These are phyloP conservation scores for Colletotrichum sp. DNA, from an alignment of 2,329 filamentous ascomycete species.

Conservation along the genomic window DNA sequence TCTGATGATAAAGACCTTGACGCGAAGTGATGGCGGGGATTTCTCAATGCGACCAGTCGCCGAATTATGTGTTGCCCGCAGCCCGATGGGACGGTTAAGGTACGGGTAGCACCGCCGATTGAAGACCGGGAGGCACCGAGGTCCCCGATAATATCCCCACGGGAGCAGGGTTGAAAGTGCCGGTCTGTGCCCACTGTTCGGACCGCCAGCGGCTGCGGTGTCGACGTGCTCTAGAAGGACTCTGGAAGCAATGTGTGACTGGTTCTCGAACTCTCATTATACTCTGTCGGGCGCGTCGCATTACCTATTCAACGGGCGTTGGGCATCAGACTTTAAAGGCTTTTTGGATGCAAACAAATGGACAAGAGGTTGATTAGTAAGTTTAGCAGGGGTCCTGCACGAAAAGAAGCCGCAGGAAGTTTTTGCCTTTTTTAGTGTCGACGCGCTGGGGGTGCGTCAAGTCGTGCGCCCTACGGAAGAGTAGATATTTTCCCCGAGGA, in stretches of 20 bases:
- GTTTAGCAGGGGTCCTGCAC: not conserved
- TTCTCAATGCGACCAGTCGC: not conserved
- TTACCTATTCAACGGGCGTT: not conserved
- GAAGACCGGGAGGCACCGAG: not conserved
- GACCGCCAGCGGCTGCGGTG: not conserved
- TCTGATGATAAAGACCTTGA: not conserved
- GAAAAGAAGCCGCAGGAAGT: not conserved
- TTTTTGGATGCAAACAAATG: not conserved
- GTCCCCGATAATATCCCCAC: not conserved
- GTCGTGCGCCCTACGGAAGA: not conserved
- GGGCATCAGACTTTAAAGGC: not conserved
- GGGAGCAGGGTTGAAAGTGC: not conserved
- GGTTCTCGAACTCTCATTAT: not conserved
- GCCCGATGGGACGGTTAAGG: not conserved
- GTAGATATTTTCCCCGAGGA: not conserved
- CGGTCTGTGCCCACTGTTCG: not conserved
- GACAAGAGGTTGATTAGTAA: not conserved
- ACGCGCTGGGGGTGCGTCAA: not conserved
- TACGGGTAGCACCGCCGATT: not conserved
- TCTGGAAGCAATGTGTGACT: not conserved
- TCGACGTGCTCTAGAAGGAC: not conserved
- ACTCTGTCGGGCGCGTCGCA: not conserved
- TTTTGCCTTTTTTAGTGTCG: not conserved
- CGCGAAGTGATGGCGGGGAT: not conserved
- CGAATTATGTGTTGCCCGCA: not conserved